Conservation (phyloP, 2,329 filamentous ascomycete genomes). For the Aspergillus neoniger region DNA sequence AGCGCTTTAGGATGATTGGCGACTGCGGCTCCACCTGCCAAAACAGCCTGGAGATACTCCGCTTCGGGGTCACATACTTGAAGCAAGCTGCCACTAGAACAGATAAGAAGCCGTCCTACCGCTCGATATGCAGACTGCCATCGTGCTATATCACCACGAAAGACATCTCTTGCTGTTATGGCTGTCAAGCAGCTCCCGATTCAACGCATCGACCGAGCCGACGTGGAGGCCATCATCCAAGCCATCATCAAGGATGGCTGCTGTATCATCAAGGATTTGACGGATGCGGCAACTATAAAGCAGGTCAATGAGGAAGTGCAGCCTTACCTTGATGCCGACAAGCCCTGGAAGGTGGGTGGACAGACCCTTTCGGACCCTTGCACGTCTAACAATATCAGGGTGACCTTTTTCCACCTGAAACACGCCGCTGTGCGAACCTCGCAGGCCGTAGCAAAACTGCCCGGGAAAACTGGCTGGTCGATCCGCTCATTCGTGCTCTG, state of each 20-base stretch:
- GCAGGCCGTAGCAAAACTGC: constrained; percentile 16
- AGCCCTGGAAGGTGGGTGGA: constrained; percentile 16
- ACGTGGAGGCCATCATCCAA: constrained; percentile 1
- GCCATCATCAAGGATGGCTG: constrained; percentile 14
- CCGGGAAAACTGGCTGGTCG: constrained; percentile 13
- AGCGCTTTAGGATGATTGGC: not conserved
- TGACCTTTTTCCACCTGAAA: constrained; percentile 19
- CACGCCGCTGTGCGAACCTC: constrained; percentile 17
- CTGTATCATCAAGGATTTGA: constrained; percentile 14
- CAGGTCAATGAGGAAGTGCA: constrained; percentile 9
- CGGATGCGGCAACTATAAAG: constrained; percentile 3
- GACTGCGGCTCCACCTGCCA: not conserved
- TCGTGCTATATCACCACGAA: not conserved
- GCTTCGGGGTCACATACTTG: not conserved
- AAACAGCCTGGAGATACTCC: not conserved
- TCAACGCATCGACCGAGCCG: constrained; percentile 11
- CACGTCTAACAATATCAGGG: constrained; percentile 1
- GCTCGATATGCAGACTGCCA: not conserved
- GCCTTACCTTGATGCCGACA: constrained; percentile 16
- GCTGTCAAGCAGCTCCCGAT: constrained; percentile 8
- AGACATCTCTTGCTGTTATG: not conserved
- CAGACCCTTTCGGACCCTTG: not conserved
- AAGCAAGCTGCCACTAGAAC: no score
- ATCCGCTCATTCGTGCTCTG: constrained; percentile 19
- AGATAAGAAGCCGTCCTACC: not conserved